Conservation (phyloP, 176 grass and related monocot genomes). For the Puccinellia tenuiflora region DNA sequence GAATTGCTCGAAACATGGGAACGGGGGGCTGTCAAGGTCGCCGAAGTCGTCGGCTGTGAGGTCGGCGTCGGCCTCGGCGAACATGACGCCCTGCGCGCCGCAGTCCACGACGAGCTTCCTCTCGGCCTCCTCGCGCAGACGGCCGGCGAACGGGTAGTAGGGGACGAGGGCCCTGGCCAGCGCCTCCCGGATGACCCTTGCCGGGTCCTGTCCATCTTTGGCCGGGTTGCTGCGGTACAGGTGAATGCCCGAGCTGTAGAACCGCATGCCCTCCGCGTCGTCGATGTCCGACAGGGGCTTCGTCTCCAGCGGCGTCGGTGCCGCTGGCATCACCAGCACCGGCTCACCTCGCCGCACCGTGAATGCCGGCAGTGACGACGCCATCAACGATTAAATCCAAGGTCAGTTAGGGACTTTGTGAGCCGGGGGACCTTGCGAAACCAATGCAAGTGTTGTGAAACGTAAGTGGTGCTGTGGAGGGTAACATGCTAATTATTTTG, state of each 20-base stretch:
- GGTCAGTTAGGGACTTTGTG: no score
- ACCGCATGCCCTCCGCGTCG: not conserved
- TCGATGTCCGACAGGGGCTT: not conserved
- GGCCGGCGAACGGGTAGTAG: conserved; percentile 57
- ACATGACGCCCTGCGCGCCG: not conserved
- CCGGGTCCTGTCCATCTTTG: conserved; percentile 28
- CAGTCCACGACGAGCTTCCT: conserved; percentile 60
- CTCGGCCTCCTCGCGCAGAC: conserved; percentile 24
- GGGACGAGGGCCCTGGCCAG: conserved; percentile 43
- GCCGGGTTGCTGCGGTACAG: conserved; percentile 31
- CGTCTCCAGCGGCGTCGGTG: conserved; percentile 36
- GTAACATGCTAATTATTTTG: no score
- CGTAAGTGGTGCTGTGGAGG: no score
- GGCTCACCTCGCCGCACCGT: conserved; percentile 8
- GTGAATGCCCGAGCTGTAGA: conserved; percentile 6
- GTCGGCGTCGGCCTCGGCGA: conserved; percentile 62
- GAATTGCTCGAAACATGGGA: conserved; percentile 48
- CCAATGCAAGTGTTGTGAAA: no score
- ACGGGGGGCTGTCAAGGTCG: conserved; percentile 33
- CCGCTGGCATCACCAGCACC: conserved; percentile 29
- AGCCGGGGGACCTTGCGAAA: no score
- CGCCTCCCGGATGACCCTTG: not conserved
- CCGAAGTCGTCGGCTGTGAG: conserved; percentile 42
- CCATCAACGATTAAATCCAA: not conserved
- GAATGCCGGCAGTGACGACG: no score